Evolutionary conservation across 306 rosid species (phyloP), one percentile per base, ranked within the genome.

Genomic region (Prunus padus): DNA sequence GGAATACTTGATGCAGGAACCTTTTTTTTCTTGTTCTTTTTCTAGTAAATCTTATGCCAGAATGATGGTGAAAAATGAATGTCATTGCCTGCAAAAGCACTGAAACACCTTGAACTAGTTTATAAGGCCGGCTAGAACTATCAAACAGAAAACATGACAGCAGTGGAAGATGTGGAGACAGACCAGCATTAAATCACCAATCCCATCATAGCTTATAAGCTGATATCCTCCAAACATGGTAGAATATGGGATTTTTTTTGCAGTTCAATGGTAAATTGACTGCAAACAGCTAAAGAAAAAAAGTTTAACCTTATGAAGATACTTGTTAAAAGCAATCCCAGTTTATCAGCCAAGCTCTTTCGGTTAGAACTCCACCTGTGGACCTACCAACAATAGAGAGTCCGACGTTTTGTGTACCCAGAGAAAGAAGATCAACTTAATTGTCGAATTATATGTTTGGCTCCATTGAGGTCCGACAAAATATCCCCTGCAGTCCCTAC

Each of bases 361-460:
- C 47, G 30, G 77, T 61, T 25, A 69, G 37, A 61, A 72, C 73
- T 42, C 63, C 62, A 57, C 50, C 69, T 13, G 37, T 31, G 40
- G 80, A 73, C 84, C 84, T 30, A 74, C 82, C 73, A 64, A 64
- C 65, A 73, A 50, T 10, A 28, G 69, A 37, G 69, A 62, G 76
- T 30, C 74, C 74, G 45, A 71, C 71, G 68, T 70, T 75, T 75
- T 57, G 73, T 14, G 79, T 72, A 56, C 63, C 55, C 3, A 45
- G 56, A 22, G 56, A 44, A 74, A 73, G 83, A 79, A 60, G 67
- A 82, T 74, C 75, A 28, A 63, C 52, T 63, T 63, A 50, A 15
- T 75, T 82, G 83, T 80, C 81, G 26, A 69, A 76, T 82, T 85
- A 50, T 79, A 56, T 86, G 66, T 80, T 78, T 79, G 78, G 60